Base-by-base conservation (phyloP, 257 asterid genomes). In the Coffea canephora region DNA sequence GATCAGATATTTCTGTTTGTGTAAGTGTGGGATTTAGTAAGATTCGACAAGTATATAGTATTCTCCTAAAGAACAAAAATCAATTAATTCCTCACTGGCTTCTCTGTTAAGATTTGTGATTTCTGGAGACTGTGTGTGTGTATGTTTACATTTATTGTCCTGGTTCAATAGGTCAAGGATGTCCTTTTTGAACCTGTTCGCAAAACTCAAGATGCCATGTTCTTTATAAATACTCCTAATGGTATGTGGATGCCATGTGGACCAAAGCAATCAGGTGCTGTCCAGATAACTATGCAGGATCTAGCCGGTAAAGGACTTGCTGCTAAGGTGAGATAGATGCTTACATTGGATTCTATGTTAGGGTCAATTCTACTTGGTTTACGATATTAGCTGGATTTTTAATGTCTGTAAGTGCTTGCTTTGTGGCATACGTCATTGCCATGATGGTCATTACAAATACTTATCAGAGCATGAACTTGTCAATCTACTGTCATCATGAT, bases 141-240 rank as follows among this genome's bases (percentile, higher is more conserved):
- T 75, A 25, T 72, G 67, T 13, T 65, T 64, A 45, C 4, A 65
- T 59, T 71, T 77, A 50, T 23, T 27, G 27, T 65, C 23, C 70
- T 78, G 80, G 71, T 82, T 69, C 75, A 31, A 84, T 79, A 96
- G 99, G 99, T 96, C 69, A 96, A 96, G n/a, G 98, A 96, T 78
- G 99, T 96, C 50, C 87, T 96, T 61, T n/a, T 96, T 82, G 98
- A 96, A 79, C 99, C 99, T 61, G 96, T 96, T n/a, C 96, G 99
- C 23, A 96, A 96, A 84, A 96, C 99, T 0, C 98, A 94, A 84
- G 99, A 94, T 79, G 98, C 99, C 27, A 91, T 89, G 96, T 89
- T 83, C 87, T 96, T 96, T 78, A 54, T 82, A 16, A 87, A 92
- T 84, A 75, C 87, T 71, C 78, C 97, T 81, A 78, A 86, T 82